Evolutionary conservation across 768 basidiomycete species (phyloP).

Genomic region (Dioszegia hungarica): DNA sequence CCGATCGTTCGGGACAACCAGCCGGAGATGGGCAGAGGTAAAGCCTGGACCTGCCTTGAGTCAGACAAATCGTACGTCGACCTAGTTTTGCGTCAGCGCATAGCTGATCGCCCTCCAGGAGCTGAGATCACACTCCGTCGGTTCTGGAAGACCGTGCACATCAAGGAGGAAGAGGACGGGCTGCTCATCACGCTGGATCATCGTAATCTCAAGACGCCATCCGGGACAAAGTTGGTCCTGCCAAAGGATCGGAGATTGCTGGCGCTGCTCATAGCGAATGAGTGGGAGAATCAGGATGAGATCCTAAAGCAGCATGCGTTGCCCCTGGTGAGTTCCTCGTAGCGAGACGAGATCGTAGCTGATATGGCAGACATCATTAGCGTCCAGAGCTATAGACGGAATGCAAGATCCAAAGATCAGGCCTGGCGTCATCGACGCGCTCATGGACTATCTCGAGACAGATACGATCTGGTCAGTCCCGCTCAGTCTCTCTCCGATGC

Average conservation of each 20-base stretch:
- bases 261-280: slow-evolving; percentile 80
- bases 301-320: slow-evolving; percentile 83
- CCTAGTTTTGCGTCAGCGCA: neutral
- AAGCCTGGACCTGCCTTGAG: slow-evolving; percentile 36
- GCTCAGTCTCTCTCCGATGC: neutral
- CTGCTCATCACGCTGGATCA: slow-evolving; percentile 71
- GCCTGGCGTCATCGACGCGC: slow-evolving; percentile 60
- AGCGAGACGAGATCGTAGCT: neutral
- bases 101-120: slow-evolving; percentile 53
- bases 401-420: slow-evolving; percentile 59
- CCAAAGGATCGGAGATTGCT: slow-evolving; percentile 66
- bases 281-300: slow-evolving; percentile 91
- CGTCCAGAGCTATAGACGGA: slow-evolving; percentile 81
- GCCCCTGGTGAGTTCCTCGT: slow-evolving; percentile 63
- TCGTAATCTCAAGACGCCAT: slow-evolving; percentile 80
- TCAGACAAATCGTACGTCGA: slow-evolving; percentile 41
- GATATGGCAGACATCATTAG: slow-evolving; percentile 70
- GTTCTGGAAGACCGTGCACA: slow-evolving; percentile 89
- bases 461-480: slow-evolving; percentile 59
- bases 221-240: slow-evolving; percentile 67
- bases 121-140: slow-evolving; percentile 80
- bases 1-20: neutral
- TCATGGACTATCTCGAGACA: slow-evolving; percentile 84
- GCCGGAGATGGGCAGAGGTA: slow-evolving; percentile 16
- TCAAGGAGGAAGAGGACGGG: slow-evolving; percentile 57